phyloP scores from a whole-genome alignment of 2,329 filamentous ascomycete species.

The Fusarium brevicatenulatum region DNA sequence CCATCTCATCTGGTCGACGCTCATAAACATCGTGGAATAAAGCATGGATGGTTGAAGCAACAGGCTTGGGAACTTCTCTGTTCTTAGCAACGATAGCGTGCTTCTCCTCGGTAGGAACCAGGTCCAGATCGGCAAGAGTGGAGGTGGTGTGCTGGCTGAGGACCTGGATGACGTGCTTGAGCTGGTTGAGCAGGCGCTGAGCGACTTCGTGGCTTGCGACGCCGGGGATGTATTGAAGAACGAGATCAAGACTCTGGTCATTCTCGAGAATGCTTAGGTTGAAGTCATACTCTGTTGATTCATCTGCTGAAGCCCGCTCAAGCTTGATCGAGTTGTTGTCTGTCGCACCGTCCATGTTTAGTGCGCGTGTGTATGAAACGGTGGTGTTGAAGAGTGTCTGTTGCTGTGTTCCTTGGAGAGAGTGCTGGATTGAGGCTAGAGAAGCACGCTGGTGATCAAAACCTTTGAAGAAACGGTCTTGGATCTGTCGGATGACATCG shows the following conservation, averaged over 20 bases:
- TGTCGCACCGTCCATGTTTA: neutral
- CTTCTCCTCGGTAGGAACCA: neutral
- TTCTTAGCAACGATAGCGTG: neutral
- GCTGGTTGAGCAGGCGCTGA: neutral
- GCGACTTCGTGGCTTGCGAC: neutral
- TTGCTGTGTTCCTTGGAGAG: neutral
- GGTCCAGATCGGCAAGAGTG: neutral
- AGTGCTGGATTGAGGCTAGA: rapidly evolving
- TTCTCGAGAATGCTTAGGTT: neutral
- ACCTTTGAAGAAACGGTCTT: neutral
- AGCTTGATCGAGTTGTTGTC: neutral
- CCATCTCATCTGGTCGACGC: neutral
- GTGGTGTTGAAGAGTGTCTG: neutral
- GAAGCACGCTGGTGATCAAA: neutral
- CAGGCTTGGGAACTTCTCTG: neutral
- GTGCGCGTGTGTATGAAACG: neutral
- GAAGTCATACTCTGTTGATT: neutral
- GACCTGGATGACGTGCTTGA: neutral
- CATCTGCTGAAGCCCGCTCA: neutral
- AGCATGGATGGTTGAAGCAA: neutral
- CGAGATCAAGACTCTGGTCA: neutral
- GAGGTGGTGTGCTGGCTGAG: neutral
- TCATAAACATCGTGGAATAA: neutral
- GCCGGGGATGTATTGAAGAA: neutral
- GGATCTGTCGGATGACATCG: neutral